Percentiles rank a stretch among this genome's conserved stretches.
Evolutionary conservation across 2,329 filamentous ascomycete genomes (phyloP).

Genomic region (Penicillium polonicum): DNA sequence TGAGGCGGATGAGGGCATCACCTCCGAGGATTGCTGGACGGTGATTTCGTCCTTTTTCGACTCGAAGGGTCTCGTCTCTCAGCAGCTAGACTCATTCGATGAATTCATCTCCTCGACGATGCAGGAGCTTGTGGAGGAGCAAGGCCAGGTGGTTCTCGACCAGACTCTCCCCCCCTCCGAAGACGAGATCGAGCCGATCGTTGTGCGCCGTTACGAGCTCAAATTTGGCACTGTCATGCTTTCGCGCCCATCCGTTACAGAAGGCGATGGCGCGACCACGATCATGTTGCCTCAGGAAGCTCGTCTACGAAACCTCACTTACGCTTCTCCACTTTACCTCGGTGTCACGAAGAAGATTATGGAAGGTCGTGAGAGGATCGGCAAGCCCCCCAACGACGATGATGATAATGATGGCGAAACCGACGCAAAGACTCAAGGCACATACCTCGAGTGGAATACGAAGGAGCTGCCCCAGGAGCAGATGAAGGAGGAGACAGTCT

Average conservation of each 20-base stretch:
- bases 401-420: conserved; percentile 54
- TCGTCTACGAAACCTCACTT: conserved; percentile 91
- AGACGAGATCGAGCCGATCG: conserved; percentile 71
- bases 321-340: conserved; percentile 86
- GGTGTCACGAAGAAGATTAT: conserved; percentile 83
- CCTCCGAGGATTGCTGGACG: conserved; percentile 96
- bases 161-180: conserved; percentile 78
- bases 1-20: conserved; percentile 72
- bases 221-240: conserved; percentile 90
- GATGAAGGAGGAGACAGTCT: conserved; percentile 70
- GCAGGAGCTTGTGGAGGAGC: conserved; percentile 90
- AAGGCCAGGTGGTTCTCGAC: conserved; percentile 87
- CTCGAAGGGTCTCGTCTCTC: conserved; percentile 89
- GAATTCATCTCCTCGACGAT: conserved; percentile 94
- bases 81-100: conserved; percentile 97
- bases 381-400: conserved; percentile 64
- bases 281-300: conserved; percentile 92
- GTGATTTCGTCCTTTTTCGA: conserved; percentile 98
- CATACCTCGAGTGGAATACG: conserved; percentile 50
- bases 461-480: conserved; percentile 48
- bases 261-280: conserved; percentile 84
- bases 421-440: conserved; percentile 46
- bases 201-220: conserved; percentile 89
- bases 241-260: conserved; percentile 84
- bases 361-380: conserved; percentile 71